Evolutionary conservation across 2,329 filamentous ascomycete species (phyloP).

Genomic region (Colletotrichum limetticola): DNA sequence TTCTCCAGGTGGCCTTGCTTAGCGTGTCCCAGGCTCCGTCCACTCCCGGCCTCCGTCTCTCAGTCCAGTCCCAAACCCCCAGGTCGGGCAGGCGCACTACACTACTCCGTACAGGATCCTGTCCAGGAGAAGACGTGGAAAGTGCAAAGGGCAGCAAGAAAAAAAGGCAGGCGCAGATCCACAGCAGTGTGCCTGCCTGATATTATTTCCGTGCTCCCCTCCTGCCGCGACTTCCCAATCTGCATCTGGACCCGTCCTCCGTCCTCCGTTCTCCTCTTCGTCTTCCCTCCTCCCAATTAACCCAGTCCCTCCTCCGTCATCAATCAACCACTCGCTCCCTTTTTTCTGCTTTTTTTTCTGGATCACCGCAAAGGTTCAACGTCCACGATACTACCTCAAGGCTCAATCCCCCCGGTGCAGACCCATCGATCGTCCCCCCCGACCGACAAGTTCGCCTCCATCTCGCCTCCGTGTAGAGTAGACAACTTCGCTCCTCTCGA

Average conservation of each 20-base stretch:
- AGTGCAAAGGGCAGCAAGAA: background rate
- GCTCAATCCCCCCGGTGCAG: constrained; percentile 6
- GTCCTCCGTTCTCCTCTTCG: background rate
- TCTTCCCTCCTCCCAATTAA: background rate
- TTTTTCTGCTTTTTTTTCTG: background rate
- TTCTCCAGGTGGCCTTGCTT: background rate
- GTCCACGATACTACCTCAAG: constrained; percentile 11
- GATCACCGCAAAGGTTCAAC: background rate
- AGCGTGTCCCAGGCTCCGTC: constrained; percentile 7
- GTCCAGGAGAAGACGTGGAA: background rate
- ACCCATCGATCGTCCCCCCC: constrained; percentile 25
- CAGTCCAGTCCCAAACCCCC: background rate
- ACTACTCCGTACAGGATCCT: too few relatives aligned
- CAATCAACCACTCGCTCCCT: background rate
- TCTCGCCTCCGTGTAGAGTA: constrained; percentile 22
- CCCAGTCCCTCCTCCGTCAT: background rate
- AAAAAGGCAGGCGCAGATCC: background rate
- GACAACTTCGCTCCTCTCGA: constrained; percentile 12
- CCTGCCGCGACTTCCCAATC: background rate
- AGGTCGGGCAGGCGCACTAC: background rate
- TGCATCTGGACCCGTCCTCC: background rate
- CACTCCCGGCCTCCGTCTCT: constrained; percentile 17
- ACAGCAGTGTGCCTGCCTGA: background rate
- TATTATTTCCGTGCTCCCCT: constrained; percentile 2
- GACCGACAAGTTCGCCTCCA: constrained; percentile 30